Evolutionary conservation across 2,329 filamentous ascomycete genomes (phyloP).

Genomic region (Penicillium sp.): DNA sequence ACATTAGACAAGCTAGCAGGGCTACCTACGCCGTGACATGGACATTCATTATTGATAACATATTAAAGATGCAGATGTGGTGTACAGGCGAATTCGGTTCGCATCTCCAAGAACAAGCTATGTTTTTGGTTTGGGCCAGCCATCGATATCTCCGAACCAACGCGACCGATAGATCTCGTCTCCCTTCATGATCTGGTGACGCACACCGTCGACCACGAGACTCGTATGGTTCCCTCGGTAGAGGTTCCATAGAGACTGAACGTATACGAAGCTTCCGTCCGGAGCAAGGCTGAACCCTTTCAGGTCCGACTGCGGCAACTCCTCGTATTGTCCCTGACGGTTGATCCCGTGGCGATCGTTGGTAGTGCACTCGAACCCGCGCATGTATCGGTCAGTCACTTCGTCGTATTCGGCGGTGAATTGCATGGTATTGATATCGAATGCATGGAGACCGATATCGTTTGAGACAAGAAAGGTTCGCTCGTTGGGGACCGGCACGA

Average conservation of each 20-base stretch:
- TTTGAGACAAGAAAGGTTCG: conserved; percentile 24
- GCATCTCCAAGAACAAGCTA: background rate
- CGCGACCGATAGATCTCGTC: conserved; percentile 29
- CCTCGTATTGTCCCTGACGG: conserved; percentile 17
- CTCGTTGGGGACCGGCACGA: conserved; percentile 26
- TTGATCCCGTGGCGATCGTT: conserved; percentile 21
- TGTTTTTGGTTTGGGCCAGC: conserved; percentile 24
- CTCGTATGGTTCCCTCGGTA: conserved; percentile 24
- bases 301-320: conserved; percentile 23
- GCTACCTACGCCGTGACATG: background rate
- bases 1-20: background rate
- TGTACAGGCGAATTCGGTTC: background rate
- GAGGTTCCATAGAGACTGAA: conserved; percentile 22
- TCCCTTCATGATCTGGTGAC: conserved; percentile 20
- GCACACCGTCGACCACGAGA: conserved; percentile 18
- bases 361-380: conserved; percentile 25
- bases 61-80: background rate
- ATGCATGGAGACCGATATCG: conserved; percentile 21
- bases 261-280: conserved; percentile 24
- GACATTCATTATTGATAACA: background rate
- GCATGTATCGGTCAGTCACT: conserved; percentile 21
- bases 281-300: conserved; percentile 27
- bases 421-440: conserved; percentile 20
- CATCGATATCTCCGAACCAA: conserved; percentile 24
- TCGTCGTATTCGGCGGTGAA: conserved; percentile 16